These are phyloP conservation scores for Aphanomyces invadans DNA, from an alignment of 352 stramenopile genomes.

Conservation along the genomic window DNA sequence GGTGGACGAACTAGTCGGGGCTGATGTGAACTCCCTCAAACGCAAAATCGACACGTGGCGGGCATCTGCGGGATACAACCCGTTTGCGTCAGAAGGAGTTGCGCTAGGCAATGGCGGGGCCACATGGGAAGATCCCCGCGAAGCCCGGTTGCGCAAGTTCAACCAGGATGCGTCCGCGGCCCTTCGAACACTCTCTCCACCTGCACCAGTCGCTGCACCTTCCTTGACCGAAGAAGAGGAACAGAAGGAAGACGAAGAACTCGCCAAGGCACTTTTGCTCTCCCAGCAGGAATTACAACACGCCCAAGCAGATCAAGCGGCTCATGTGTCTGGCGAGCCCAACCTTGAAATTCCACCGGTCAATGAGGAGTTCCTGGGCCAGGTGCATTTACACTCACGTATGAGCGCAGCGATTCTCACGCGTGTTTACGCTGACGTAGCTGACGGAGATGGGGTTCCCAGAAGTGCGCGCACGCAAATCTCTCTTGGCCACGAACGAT, in stretches of 20 bases:
- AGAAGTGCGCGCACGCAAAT: slow-evolving; percentile 71
- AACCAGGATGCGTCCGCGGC: slow-evolving; percentile 31
- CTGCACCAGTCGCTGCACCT: slow-evolving; percentile 24
- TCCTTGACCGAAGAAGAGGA: slow-evolving; percentile 30
- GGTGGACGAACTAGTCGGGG: slow-evolving; percentile 82
- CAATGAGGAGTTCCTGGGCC: slow-evolving; percentile 55
- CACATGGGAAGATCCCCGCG: slow-evolving; percentile 50
- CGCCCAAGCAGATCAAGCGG: slow-evolving; percentile 24
- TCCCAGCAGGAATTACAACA: slow-evolving; percentile 22
- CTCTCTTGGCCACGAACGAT: slow-evolving; percentile 65
- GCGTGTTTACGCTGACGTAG: slow-evolving; percentile 8
- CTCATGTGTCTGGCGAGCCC: background rate
- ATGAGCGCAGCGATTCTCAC: background rate
- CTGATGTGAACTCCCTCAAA: slow-evolving; percentile 71
- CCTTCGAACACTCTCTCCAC: slow-evolving; percentile 21
- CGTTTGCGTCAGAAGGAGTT: slow-evolving; percentile 66
- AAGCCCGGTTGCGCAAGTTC: slow-evolving; percentile 71
- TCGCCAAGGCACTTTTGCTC: slow-evolving; percentile 1
- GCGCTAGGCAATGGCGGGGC: slow-evolving; percentile 42
- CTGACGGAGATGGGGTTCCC: slow-evolving; percentile 82
- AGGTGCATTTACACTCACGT: slow-evolving; percentile 22
- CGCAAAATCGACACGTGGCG: slow-evolving; percentile 85
- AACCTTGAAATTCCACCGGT: slow-evolving; percentile 42
- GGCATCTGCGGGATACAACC: slow-evolving; percentile 71
- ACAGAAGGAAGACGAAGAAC: slow-evolving; percentile 28